These are phyloP conservation scores for Torulaspora gathmanii DNA, from an alignment of 805 yeast species.

Conservation along the genomic window DNA sequence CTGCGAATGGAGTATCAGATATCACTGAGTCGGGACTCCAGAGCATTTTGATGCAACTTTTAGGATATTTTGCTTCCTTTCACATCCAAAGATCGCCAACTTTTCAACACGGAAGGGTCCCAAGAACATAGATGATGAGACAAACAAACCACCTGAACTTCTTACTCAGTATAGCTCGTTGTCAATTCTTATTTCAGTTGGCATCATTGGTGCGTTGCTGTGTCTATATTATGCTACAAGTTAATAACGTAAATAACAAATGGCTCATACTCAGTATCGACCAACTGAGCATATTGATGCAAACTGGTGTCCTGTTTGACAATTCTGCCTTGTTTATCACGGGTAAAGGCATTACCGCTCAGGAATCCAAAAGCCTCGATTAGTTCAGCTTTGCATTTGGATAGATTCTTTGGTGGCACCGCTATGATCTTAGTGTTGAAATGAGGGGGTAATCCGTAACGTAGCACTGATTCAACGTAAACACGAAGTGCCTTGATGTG, in stretches of 20 bases:
- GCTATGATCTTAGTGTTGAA: conserved; percentile 53
- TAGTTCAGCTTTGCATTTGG: conserved; percentile 64
- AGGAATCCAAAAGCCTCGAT: conserved; percentile 76
- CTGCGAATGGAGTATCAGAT: neutral
- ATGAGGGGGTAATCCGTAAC: conserved; percentile 96
- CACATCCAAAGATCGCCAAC: neutral
- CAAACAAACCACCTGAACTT: no score
- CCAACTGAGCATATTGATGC: conserved; percentile 85
- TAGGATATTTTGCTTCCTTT: neutral
- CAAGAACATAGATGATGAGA: neutral
- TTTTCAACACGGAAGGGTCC: conserved; percentile 1
- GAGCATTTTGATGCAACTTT: neutral
- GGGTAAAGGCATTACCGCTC: conserved; percentile 81
- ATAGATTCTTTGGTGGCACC: conserved; percentile 44
- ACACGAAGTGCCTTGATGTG: conserved; percentile 84
- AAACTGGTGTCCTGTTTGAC: conserved; percentile 56
- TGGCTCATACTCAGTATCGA: conserved; percentile 94
- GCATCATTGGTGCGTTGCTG: neutral
- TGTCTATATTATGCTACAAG: conserved; percentile 14
- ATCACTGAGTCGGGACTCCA: conserved; percentile 5
- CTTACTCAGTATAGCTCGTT: neutral
- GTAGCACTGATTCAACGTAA: conserved; percentile 86
- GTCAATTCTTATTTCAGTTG: neutral
- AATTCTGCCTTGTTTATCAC: conserved; percentile 61
- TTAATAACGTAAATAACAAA: conserved; percentile 65